A percentile compares a stretch with the other conserved stretches of the same genome.
phyloP scores from a whole-genome alignment of 495 filamentous ascomycete genomes.

The Aspergillus carlsbadensis region DNA sequence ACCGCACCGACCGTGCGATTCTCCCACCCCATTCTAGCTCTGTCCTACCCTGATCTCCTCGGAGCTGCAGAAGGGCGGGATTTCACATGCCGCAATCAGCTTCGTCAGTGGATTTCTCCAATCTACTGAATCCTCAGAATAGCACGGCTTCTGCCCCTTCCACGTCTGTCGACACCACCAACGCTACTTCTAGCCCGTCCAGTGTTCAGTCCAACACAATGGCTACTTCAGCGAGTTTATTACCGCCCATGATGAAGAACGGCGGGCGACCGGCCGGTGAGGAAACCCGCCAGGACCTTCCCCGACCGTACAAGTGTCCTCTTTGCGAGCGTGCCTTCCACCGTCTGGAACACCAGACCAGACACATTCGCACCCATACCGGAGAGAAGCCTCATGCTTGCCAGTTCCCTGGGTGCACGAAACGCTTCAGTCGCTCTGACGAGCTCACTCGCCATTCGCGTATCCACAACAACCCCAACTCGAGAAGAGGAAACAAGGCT shows the following conservation, averaged over 20 bases:
- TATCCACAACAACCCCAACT: conserved; percentile 99
- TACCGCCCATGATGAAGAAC: conserved; percentile 65
- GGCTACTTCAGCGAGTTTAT: conserved; percentile 66
- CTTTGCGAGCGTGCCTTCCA: conserved; percentile 99
- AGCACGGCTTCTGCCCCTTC: conserved; percentile 25
- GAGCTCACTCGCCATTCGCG: conserved; percentile 95
- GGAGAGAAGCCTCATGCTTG: conserved; percentile 98
- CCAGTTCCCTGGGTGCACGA: conserved; percentile 91
- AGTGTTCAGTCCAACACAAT: conserved; percentile 43
- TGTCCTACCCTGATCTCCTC: conserved; percentile 21
- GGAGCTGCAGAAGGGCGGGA: conserved; percentile 20
- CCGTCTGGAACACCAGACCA: conserved; percentile 95
- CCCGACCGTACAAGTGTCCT: conserved; percentile 96
- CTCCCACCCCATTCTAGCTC: conserved; percentile 20
- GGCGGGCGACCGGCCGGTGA: conserved; percentile 61
- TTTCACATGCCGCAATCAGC: conserved; percentile 72
- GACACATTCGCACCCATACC: conserved; percentile 96
- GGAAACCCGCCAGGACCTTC: conserved; percentile 71
- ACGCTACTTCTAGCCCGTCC: conserved; percentile 23
- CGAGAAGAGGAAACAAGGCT: conserved; percentile 87
- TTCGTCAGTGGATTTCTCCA: conserved; percentile 73
- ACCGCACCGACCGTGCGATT: conserved; percentile 11
- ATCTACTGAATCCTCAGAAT: conserved; percentile 69
- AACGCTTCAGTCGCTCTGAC: conserved; percentile 95
- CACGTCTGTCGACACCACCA: conserved; percentile 22